Percentiles rank a stretch among this genome's conserved stretches.
Evolutionary conservation across 2,329 filamentous ascomycete genomes (phyloP).

Genomic region (Arthrobotrys musiformis): DNA sequence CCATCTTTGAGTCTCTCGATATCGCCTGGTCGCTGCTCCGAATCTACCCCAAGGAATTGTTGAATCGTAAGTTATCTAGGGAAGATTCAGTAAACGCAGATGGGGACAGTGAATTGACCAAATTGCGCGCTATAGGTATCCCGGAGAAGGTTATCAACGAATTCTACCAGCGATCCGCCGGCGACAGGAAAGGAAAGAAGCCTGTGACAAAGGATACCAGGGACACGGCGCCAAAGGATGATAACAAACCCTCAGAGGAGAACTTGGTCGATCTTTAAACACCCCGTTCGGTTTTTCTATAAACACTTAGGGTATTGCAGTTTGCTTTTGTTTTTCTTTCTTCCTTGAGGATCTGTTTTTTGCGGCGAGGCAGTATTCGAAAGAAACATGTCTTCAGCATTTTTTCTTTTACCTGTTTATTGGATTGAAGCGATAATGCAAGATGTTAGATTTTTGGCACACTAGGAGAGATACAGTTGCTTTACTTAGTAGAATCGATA

Average conservation of each 20-base stretch:
- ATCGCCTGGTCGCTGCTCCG: conserved; percentile 95
- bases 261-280: conserved; percentile 68
- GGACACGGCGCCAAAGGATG: conserved; percentile 62
- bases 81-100: conserved; percentile 59
- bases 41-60: conserved; percentile 96
- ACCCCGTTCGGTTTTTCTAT: background rate
- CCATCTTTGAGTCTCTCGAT: conserved; percentile 92
- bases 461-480: background rate
- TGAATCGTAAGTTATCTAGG: conserved; percentile 75
- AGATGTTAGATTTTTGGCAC: conserved; percentile 43
- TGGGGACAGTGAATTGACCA: background rate
- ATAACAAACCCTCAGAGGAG: conserved; percentile 66
- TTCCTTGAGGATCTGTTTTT: background rate
- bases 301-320: background rate
- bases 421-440: conserved; percentile 52
- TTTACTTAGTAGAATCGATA: background rate
- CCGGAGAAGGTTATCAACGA: conserved; percentile 84
- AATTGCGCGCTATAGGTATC: conserved; percentile 65
- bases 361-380: conserved; percentile 20
- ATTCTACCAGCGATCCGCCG: conserved; percentile 77
- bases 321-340: conserved; percentile 4
- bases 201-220: conserved; percentile 64
- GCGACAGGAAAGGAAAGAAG: conserved; percentile 68
- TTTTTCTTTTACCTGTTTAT: conserved; percentile 17
- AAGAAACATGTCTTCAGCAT: conserved; percentile 38